Evolutionary conservation across 257 asterid genomes (phyloP), one percentile per base, ranked within the genome.

Genomic region (Mitragyna speciosa): DNA sequence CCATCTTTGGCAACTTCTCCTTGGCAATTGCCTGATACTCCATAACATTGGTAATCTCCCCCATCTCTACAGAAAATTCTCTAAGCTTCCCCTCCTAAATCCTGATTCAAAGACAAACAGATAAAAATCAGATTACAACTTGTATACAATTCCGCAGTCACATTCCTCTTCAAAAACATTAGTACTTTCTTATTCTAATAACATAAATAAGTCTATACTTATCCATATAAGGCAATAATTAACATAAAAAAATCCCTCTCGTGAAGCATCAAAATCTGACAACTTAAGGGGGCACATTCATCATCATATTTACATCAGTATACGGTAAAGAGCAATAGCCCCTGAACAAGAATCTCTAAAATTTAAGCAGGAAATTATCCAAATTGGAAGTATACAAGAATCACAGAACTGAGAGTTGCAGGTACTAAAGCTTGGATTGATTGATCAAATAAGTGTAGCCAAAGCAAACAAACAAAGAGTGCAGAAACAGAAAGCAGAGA

Each of bases 11-110:
- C 91, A 94, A 82, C 83, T 93, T 95, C 49, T 88, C 86, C 91
- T 93, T 95, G 84, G 98, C 98, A 75, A 93, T 85, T 22, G 95
- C 97, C 88, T 94, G 91, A 80, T 93, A 93, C 86, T 94, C 98
- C 52, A 51, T 84, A 39, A 94, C 98, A 80, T 94, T 94, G 76
- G 98, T 93, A 22, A 94, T 43, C 63, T 68, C 96, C 63, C 9
- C 63, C 98, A 94, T 94, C 86, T 83, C 72, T 73, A 15, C n/a
- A 17, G 79, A 54, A n/a, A 76, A 47, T 75, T 54, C 14, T 73
- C 77, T 71, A 63, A 75, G 75, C 73, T 56, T 77, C 86, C 76
- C 83, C 75, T 76, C 67, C 49, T 63, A 74, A 78, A 78, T 45
- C 73, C 76, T 81, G 78, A 64, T 6, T 41, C 64, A 2, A 26